A percentile compares a stretch with the other conserved stretches of the same genome.
phyloP scores from a whole-genome alignment of 345 rosid species.

The Mercurialis annua region DNA sequence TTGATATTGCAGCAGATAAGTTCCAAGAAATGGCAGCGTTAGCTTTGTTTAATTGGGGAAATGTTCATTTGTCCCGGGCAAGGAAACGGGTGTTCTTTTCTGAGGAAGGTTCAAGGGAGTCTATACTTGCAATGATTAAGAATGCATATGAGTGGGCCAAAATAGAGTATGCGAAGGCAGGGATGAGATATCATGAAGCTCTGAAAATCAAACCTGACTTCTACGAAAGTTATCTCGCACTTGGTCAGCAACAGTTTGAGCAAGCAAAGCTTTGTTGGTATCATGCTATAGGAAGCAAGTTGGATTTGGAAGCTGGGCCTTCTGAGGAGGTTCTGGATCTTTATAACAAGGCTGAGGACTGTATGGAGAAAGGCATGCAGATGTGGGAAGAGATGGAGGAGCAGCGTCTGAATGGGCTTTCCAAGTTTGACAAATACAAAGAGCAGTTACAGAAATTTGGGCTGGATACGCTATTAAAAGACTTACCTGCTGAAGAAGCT shows the following conservation, averaged over 20 bases:
- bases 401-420: constrained; percentile 78
- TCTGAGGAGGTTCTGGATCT: constrained; percentile 76
- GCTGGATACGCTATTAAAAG: constrained; percentile 57
- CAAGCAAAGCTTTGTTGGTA: constrained; percentile 96
- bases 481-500: constrained; percentile 65
- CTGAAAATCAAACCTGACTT: constrained; percentile 80
- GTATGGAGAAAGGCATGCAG: constrained; percentile 96
- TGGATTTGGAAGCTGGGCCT: constrained; percentile 58
- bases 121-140: constrained; percentile 48
- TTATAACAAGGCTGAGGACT: constrained; percentile 96
- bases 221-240: constrained; percentile 88
- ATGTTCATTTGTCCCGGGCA: constrained; percentile 85
- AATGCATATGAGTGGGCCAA: constrained; percentile 69
- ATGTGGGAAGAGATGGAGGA: constrained; percentile 98
- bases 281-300: constrained; percentile 64
- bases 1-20: constrained; percentile 76
- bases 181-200: constrained; percentile 73
- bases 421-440: constrained; percentile 66
- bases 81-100: constrained; percentile 66
- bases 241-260: constrained; percentile 95
- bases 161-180: constrained; percentile 71
- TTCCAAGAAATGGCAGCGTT: constrained; percentile 98
- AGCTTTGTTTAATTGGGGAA: constrained; percentile 96
- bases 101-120: constrained; percentile 65
- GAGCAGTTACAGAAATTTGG: constrained; percentile 61